Base-by-base conservation (phyloP, 768 basidiomycete species). In the Boletus eberwhitei region DNA sequence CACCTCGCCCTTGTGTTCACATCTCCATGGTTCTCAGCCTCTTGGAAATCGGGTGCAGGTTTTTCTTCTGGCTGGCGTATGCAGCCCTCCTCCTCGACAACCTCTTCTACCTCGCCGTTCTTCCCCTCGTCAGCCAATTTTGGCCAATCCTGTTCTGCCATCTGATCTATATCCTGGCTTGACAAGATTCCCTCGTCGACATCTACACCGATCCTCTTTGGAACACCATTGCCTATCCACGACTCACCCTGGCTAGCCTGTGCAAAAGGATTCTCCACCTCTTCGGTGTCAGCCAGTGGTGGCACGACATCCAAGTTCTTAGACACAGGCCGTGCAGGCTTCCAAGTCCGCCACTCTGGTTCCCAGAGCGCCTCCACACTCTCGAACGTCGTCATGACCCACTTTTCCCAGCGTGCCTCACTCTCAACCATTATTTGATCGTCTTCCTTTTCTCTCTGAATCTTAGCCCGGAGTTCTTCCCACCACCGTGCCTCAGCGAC, bases 321-420 rank as follows among this genome's bases (percentile, higher is more conserved):
- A 5, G 52, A 32, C 24, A 41, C 50, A 1, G 50, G 45, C 24
- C 9, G 47, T 16, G 37, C 50, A 21, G 86, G 83, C 64, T 69
- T 81, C 86, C 87, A 87, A 11, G 73, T 74, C 65, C 72, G 83
- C 67, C 77, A 80, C 50, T 76, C 60, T 35, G 78, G 71, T 42
- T 88, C 85, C 93, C 93, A 97, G 11, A 94, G 77, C 1, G 85
- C 88, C 71, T 95, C 89, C 24, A 90, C 77, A 60, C 93, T 95
- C 72, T 97, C 88, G 64, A 97, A 98, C 0, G 88, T 83, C 8
- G 93, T 88, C 85, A 90, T 88, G 29, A 90, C 82, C 78, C 81
- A 86, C 57, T 74, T 74, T 62, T 88, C 85, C 91, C 90, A 93
- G 17, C 71, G 65, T 29, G 58, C 61, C 29, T 55, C 66, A 22